A percentile compares a stretch with the other conserved stretches of the same genome.
Evolutionary conservation across 108 stramenopile genomes (phyloP).

Genomic region (Nannochloropsis gaditana): DNA sequence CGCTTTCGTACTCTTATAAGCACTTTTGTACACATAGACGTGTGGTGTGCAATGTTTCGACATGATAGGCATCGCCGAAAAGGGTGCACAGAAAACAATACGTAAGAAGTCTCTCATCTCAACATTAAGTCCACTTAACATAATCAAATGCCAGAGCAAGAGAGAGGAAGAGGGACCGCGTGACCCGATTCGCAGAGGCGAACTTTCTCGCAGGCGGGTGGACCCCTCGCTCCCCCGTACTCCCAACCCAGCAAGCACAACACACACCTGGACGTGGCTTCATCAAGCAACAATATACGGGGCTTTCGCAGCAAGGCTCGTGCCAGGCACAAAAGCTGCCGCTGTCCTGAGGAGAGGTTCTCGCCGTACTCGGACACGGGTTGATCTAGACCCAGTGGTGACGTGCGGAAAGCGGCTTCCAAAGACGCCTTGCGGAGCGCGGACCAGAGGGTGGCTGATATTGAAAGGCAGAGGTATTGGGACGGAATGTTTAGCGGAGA

Average conservation of each 20-base stretch:
- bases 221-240: too few relatives aligned
- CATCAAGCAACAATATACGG: conserved; percentile 59
- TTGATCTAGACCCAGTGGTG: conserved; percentile 18
- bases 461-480: neutral
- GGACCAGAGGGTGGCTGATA: conserved; percentile 25
- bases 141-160: neutral
- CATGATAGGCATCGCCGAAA: too few relatives aligned
- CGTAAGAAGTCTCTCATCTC: too few relatives aligned
- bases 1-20: too few relatives aligned
- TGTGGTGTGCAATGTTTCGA: too few relatives aligned
- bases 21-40: too few relatives aligned
- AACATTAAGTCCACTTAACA: too few relatives aligned
- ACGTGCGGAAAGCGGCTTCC: conserved; percentile 1
- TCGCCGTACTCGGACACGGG: conserved; percentile 71
- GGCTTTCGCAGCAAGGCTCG: conserved; percentile 67
- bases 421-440: neutral
- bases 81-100: too few relatives aligned
- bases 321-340: conserved; percentile 89
- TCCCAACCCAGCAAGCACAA: too few relatives aligned
- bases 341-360: conserved; percentile 85
- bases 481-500: neutral
- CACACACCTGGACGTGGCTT: conserved; percentile 46
- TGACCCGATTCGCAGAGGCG: too few relatives aligned
- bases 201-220: too few relatives aligned
- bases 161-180: neutral